These are phyloP conservation scores for Lasiosphaeriaceae sp. DNA, from an alignment of 495 filamentous ascomycete genomes.

Conservation along the genomic window DNA sequence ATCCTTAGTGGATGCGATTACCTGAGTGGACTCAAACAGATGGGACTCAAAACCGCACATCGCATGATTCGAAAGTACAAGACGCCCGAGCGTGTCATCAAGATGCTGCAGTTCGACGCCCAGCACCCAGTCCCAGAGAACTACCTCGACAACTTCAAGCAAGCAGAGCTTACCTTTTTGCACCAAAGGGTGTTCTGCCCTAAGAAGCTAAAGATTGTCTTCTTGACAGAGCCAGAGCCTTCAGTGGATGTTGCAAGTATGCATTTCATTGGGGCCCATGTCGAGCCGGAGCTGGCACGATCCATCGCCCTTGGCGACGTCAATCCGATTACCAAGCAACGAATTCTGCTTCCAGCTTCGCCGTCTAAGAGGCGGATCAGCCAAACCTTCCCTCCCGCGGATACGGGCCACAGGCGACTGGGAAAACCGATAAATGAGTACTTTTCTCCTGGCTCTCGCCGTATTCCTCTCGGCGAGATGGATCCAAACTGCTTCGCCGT, in stretches of 20 bases:
- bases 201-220: constrained; percentile 61
- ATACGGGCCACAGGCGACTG: constrained; percentile 40
- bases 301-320: constrained; percentile 81
- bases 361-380: constrained; percentile 40
- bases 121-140: constrained; percentile 71
- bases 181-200: constrained; percentile 95
- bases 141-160: constrained; percentile 73
- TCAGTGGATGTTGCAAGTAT: constrained; percentile 61
- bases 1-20: constrained; percentile 99
- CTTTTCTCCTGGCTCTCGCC: constrained; percentile 65
- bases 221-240: constrained; percentile 59
- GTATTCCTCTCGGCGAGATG: constrained; percentile 78
- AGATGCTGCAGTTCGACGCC: constrained; percentile 80
- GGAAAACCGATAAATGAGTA: constrained; percentile 71
- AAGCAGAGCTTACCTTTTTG: constrained; percentile 88
- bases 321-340: constrained; percentile 82
- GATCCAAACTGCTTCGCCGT: constrained; percentile 73
- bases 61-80: constrained; percentile 85
- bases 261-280: constrained; percentile 71
- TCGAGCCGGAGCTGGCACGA: constrained; percentile 64
- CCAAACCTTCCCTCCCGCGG: constrained; percentile 21
- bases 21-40: constrained; percentile 70
- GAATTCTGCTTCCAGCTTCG: constrained; percentile 45
- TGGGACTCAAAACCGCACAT: constrained; percentile 93
- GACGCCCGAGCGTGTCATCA: constrained; percentile 75